A percentile compares a stretch with the other conserved stretches of the same genome.
These are phyloP conservation scores for Colletotrichum sp. DNA, from an alignment of 2,329 filamentous ascomycete species.

Conservation along the genomic window DNA sequence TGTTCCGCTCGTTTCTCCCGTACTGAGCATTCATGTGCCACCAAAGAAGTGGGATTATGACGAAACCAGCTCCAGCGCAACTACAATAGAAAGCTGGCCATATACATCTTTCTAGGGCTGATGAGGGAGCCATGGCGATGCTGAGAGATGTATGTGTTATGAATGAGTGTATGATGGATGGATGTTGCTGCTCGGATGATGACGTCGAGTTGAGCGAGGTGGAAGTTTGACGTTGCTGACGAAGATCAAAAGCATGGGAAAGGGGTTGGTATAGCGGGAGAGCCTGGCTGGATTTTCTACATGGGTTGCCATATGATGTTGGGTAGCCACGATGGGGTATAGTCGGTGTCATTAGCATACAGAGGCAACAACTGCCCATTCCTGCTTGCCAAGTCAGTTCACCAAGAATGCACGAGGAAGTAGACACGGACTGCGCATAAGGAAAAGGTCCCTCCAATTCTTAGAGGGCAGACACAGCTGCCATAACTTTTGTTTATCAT, in stretches of 20 bases:
- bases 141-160: background rate
- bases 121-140: background rate
- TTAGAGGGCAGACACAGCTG: background rate
- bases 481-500: background rate
- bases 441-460: background rate
- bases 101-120: background rate
- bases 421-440: background rate
- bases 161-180: background rate
- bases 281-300: background rate
- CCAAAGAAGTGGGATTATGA: background rate
- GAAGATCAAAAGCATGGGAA: background rate
- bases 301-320: background rate
- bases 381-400: background rate
- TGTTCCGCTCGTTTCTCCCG: background rate
- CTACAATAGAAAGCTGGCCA: background rate
- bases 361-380: background rate
- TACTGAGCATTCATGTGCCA: background rate
- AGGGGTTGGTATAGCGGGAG: background rate
- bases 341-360: rapidly evolving
- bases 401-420: too few species aligned
- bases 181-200: background rate
- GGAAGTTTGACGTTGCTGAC: background rate
- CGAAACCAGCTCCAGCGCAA: background rate
- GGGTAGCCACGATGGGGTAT: background rate
- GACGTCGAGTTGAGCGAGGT: background rate